phyloP scores from a whole-genome alignment of 305 asterid species.

The Ilex paraguariensis region DNA sequence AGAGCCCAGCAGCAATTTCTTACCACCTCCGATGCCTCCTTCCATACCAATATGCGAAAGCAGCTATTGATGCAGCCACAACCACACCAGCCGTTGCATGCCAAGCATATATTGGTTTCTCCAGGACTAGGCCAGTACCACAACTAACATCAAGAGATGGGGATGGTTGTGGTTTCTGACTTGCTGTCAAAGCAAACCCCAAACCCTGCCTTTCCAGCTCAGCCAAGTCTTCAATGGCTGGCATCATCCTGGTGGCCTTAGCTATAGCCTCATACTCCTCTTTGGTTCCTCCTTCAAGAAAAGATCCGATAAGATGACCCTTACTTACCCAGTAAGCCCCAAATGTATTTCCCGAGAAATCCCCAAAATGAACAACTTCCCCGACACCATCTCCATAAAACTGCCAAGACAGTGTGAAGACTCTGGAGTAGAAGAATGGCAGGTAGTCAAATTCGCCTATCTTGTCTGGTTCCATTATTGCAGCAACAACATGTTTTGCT shows the following conservation, averaged over 20 bases:
- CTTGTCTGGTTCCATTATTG: slow-evolving; percentile 57
- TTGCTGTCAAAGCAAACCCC: slow-evolving; percentile 44
- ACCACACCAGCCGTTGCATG: slow-evolving; percentile 63
- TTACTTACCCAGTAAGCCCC: slow-evolving; percentile 82
- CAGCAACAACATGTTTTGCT: slow-evolving; percentile 71
- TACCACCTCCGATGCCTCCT: slow-evolving; percentile 55
- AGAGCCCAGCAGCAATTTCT: slow-evolving; percentile 1
- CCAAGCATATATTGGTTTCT: slow-evolving; percentile 49
- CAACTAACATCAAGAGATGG: slow-evolving; percentile 21
- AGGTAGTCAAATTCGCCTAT: slow-evolving; percentile 59
- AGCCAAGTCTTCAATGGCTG: slow-evolving; percentile 33
- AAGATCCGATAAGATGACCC: slow-evolving; percentile 63
- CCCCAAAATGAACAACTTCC: slow-evolving; percentile 64
- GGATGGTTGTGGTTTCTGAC: slow-evolving; percentile 20
- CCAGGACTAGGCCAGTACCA: slow-evolving; percentile 18
- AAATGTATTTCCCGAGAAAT: slow-evolving; percentile 42
- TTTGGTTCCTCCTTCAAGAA: slow-evolving; percentile 80
- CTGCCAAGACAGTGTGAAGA: slow-evolving; percentile 83
- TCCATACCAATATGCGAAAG: slow-evolving; percentile 71
- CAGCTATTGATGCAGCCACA: slow-evolving; percentile 61
- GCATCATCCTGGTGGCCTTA: slow-evolving; percentile 45
- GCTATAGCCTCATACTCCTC: slow-evolving; percentile 69
- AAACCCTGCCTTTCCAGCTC: slow-evolving; percentile 59
- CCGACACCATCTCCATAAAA: slow-evolving; percentile 76
- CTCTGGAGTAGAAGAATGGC: slow-evolving; percentile 84